Base-by-base conservation (phyloP, 2,329 filamentous ascomycete species). In the Scedosporium dehoogii region DNA sequence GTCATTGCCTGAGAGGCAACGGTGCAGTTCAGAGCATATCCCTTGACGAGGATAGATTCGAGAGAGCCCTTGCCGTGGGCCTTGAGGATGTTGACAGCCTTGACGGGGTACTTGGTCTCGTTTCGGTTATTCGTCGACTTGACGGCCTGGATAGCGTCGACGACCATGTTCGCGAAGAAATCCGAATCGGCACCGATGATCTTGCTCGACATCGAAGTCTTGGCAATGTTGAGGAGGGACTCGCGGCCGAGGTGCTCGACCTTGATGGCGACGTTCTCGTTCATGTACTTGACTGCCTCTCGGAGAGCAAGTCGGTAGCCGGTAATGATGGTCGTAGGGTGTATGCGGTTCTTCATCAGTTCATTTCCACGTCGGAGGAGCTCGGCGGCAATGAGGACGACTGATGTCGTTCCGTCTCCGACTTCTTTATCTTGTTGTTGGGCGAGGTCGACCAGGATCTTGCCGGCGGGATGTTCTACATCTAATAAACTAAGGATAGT, bases 341-440 rank as follows among this genome's bases (percentile, higher is more conserved):
- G 94, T 85, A 99, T 99, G 75, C 92, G 90, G 85, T 97, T 99
- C 83, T 94, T 97, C 90, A 97, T 96, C 68, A 99, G 85, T 79
- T 99, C 94, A 81, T 99, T 99, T 66, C 87, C 94, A 76, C 94
- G 85, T 74, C 90, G 86, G 72, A 99, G 81, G 68, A 99, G 88
- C 81, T 99, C 94, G 65, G 94, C 91, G 60, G 94, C 94, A 75
- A 99, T 97, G 69, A 99, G 85, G 64, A 99, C 94, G 60, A 99
- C 94, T 58, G 93, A 97, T 23, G 94, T 99, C 58, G 94, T 99
- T 70, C 94, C 94, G 79, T 99, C 94, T 70, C 94, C 94, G 62
- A 99, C 94, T 78, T 99, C 94, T 81, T 96, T 97, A 75, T 99
- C 94, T 78, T 99, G 94, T 78, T 99, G 94, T 69, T 99, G 93